Conservation (phyloP, 768 basidiomycete species). For the Lentinula sp. region DNA sequence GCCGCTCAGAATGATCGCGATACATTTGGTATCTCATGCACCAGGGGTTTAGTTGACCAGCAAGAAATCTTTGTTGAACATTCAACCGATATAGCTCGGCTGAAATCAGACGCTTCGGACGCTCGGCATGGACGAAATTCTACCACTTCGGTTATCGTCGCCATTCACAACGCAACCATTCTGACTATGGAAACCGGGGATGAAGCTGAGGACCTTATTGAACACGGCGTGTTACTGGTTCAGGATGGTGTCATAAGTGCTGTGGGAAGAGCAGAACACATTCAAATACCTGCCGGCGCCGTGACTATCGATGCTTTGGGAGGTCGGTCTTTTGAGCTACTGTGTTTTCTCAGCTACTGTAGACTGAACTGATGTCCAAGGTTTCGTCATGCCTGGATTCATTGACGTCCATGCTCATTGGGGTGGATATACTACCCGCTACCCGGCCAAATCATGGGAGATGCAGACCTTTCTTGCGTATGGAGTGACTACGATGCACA, state of each 20-base stretch:
- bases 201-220: constrained; percentile 40
- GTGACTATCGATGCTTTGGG: constrained; percentile 53
- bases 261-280: constrained; percentile 29
- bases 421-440: constrained; percentile 43
- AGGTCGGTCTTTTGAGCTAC: constrained; percentile 33
- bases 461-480: constrained; percentile 71
- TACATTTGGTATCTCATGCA: constrained; percentile 60
- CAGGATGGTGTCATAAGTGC: constrained; percentile 53
- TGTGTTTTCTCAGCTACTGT: background rate
- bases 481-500: constrained; percentile 72
- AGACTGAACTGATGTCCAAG: constrained; percentile 22
- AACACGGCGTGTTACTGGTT: constrained; percentile 45
- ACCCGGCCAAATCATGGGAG: constrained; percentile 69
- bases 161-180: constrained; percentile 64
- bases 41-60: constrained; percentile 44
- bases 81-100: constrained; percentile 52
- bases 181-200: constrained; percentile 62
- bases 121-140: background rate
- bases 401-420: constrained; percentile 77
- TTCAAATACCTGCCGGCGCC: constrained; percentile 30
- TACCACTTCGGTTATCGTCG: constrained; percentile 37
- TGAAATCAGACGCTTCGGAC: constrained; percentile 44
- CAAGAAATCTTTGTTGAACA: constrained; percentile 56
- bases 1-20: constrained; percentile 40
- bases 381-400: constrained; percentile 69